Evolutionary conservation across 768 basidiomycete species (phyloP), one percentile per base, ranked within the genome.

Genomic region (Boletus edulis): DNA sequence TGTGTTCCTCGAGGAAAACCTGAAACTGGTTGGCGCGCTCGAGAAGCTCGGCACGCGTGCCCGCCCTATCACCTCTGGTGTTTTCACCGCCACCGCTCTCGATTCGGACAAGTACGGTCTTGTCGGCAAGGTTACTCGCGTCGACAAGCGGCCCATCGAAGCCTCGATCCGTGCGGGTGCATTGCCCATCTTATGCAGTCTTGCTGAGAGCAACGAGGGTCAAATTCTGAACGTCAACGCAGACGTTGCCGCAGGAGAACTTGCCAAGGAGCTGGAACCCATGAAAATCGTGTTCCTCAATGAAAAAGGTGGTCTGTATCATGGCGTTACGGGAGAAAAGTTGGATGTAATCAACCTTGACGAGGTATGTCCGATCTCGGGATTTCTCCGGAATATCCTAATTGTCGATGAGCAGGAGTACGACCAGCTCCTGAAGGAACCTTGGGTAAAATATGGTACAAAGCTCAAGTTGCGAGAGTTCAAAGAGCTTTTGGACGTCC

Each of bases 161-260:
- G 96, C 95, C 3, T 86, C 95, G 46, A 99, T 99, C 70, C 85
- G 92, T 44, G 94, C 96, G 1, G 96, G 97, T 32, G 94, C 94
- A 20, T 80, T 99, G 24, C 97, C 97, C 54, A 97, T 99, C 73
- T 79, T 98, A 18, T 98, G 94, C 60, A 91, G 87, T 70, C 78
- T 99, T 48, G 96, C 97, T 7, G 97, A 98, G 74, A 90, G 91
- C 34, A 81, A 86, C 20, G 93, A 97, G 34, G 97, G 97, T n/a
- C 97, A 99, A 72, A 94, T 99, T 63, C 79, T 98, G 59, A 99
- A 99, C 65, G 97, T 99, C 70, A 99, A 98, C 67, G 97, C 97
- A 20, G 97, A 99, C 70, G 91, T 98, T 58, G 97, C 97, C 2
- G 96, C 97, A 1, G 97, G 96, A 39, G 97, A 99, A 73, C 83